Evolutionary conservation across 2,329 filamentous ascomycete species (phyloP).

Genomic region (Claviceps humidiphila): DNA sequence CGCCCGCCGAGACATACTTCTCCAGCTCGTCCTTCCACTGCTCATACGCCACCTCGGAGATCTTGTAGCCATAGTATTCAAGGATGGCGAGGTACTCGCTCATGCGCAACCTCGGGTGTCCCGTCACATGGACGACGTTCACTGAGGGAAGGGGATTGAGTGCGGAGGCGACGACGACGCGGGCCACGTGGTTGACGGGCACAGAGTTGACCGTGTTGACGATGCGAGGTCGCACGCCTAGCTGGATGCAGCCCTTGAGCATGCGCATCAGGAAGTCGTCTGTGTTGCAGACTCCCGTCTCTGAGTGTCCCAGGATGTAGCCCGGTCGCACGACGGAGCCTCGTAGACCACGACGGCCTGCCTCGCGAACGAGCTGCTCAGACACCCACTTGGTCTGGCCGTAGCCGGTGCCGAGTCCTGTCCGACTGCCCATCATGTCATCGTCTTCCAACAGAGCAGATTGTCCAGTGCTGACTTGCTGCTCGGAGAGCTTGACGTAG

Average conservation of each 20-base stretch:
- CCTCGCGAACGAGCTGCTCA: conserved; percentile 59
- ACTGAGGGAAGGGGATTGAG: conserved; percentile 45
- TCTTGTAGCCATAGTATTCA: conserved; percentile 57
- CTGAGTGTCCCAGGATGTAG: conserved; percentile 66
- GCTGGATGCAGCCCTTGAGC: conserved; percentile 76
- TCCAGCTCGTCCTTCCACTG: conserved; percentile 19
- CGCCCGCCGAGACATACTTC: conserved; percentile 14
- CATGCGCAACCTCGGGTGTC: conserved; percentile 35
- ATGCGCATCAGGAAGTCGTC: conserved; percentile 88
- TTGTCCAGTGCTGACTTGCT: conserved; percentile 36
- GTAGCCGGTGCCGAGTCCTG: conserved; percentile 72
- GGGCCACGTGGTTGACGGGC: conserved; percentile 70
- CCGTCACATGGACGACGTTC: conserved; percentile 64
- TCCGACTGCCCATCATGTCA: conserved; percentile 62
- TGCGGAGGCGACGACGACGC: conserved; percentile 61
- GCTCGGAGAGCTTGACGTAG: conserved; percentile 60
- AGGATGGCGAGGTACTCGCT: conserved; percentile 54
- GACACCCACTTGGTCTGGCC: conserved; percentile 79
- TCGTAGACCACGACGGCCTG: conserved; percentile 60
- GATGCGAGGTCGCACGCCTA: conserved; percentile 60
- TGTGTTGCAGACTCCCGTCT: conserved; percentile 58
- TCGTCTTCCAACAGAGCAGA: conserved; percentile 60
- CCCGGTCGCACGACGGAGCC: conserved; percentile 72
- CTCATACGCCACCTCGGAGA: conserved; percentile 59
- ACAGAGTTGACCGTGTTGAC: conserved; percentile 81